These are phyloP conservation scores for Carex arenaria DNA, from an alignment of 202 grass and related monocot species.

Conservation along the genomic window DNA sequence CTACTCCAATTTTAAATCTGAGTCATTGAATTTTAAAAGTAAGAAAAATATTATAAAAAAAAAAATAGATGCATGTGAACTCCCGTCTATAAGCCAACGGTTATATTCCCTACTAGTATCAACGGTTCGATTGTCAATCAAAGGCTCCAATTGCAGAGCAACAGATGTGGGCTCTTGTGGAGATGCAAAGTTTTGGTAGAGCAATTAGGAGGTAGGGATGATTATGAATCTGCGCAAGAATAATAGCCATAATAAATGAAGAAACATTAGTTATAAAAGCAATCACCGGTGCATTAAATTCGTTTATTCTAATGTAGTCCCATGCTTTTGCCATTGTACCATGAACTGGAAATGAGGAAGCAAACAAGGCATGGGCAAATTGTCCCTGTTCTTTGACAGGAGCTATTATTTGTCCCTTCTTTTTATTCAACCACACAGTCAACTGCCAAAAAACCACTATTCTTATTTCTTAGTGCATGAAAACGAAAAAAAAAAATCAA, in stretches of 20 bases:
- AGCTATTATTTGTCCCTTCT: neutral
- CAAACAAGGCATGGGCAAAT: neutral
- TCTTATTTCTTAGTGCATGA: neutral
- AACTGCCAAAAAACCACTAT: no score
- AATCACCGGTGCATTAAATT: conserved; percentile 1
- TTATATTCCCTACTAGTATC: no score
- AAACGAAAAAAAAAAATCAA: neutral
- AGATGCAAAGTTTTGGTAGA: neutral
- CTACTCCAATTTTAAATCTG: neutral
- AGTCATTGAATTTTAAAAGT: neutral
- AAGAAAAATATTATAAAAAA: neutral
- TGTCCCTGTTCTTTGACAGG: neutral
- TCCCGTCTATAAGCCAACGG: neutral
- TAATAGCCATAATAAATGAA: conserved; percentile 8
- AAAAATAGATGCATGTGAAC: neutral
- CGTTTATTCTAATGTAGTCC: neutral
- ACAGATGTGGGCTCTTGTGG: neutral
- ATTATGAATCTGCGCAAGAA: neutral
- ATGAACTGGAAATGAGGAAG: conserved; percentile 31
- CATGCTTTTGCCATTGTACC: neutral
- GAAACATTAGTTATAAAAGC: neutral
- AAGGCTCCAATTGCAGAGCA: neutral
- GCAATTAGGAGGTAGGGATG: neutral
- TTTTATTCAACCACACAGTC: neutral
- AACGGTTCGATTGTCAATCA: neutral